A percentile compares a stretch with the other conserved stretches of the same genome.
phyloP scores from a whole-genome alignment of 1,284 basidiomycete species.

The Phenoliferia sp. region DNA sequence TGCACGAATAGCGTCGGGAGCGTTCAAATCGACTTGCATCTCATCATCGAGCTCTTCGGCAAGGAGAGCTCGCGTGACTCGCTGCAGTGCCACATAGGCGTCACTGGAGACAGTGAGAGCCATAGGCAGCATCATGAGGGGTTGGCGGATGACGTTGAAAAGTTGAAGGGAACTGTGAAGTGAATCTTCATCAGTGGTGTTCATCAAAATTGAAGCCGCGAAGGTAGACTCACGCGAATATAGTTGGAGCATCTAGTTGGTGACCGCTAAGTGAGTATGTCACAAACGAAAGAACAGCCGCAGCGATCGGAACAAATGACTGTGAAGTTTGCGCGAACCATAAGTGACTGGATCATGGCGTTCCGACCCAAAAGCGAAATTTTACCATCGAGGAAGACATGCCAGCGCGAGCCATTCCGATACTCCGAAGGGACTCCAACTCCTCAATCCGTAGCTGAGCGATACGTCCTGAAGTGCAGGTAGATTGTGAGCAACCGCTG shows the following conservation, averaged over 20 bases:
- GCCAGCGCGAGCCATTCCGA: slow-evolving; percentile 57
- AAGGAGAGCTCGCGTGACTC: neutral
- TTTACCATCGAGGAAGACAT: slow-evolving; percentile 39
- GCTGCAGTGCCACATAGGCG: slow-evolving; percentile 41
- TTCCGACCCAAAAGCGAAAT: no score
- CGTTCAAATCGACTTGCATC: slow-evolving; percentile 34
- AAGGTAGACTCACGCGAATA: neutral
- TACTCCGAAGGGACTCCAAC: slow-evolving; percentile 57
- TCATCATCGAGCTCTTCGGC: slow-evolving; percentile 1
- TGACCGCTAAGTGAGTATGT: slow-evolving; percentile 41
- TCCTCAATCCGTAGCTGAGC: slow-evolving; percentile 66
- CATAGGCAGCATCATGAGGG: slow-evolving; percentile 61
- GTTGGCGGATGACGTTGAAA: slow-evolving; percentile 7
- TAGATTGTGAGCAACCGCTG: slow-evolving; percentile 57
- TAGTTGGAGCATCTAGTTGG: slow-evolving; percentile 53
- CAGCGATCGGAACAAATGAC: slow-evolving; percentile 28
- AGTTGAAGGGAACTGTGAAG: neutral
- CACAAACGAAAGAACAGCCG: slow-evolving; percentile 29
- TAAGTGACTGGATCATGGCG: no score
- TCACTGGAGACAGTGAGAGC: slow-evolving; percentile 60
- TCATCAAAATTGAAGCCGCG: neutral
- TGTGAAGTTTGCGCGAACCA: neutral
- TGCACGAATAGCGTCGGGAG: slow-evolving; percentile 50
- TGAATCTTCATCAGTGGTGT: neutral
- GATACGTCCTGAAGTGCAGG: no score